phyloP scores from a whole-genome alignment of 805 yeast species.

The Metschnikowia borealis region DNA sequence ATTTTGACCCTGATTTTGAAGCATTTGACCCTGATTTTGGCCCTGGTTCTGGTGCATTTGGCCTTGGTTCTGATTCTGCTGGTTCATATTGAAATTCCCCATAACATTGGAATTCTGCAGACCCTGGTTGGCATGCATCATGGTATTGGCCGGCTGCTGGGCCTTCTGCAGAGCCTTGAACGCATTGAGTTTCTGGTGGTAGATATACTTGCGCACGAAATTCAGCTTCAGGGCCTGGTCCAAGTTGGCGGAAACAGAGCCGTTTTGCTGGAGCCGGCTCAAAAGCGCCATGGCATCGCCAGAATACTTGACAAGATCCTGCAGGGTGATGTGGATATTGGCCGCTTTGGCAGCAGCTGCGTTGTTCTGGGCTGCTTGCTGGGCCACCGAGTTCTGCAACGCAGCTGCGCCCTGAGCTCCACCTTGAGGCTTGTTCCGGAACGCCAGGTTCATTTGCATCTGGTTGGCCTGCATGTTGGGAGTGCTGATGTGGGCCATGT shows the following conservation, averaged over 20 bases:
- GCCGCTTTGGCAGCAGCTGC: conserved; percentile 9
- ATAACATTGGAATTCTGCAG: conserved; percentile 13
- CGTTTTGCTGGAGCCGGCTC: conserved; percentile 32
- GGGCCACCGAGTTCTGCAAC: conserved; percentile 15
- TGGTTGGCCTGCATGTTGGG: conserved; percentile 6
- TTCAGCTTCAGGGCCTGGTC: conserved; percentile 36
- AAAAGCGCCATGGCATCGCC: conserved; percentile 39
- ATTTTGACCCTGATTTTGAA: not conserved
- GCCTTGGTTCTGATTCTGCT: not conserved
- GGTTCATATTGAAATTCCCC: conserved; percentile 9
- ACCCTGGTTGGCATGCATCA: conserved; percentile 8
- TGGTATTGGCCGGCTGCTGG: conserved; percentile 12
- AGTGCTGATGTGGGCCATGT: conserved; percentile 10
- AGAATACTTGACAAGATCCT: conserved; percentile 36
- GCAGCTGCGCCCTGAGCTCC: not conserved
- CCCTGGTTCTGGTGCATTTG: conserved; percentile 1
- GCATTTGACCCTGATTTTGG: conserved; percentile 3
- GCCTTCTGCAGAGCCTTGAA: conserved; percentile 27
- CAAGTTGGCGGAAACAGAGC: conserved; percentile 31
- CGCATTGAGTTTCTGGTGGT: conserved; percentile 33
- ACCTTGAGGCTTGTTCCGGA: conserved; percentile 7
- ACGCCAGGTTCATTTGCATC: conserved; percentile 9
- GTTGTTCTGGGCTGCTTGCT: conserved; percentile 1
- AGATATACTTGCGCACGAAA: conserved; percentile 36
- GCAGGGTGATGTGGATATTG: conserved; percentile 18